A percentile compares a stretch with the other conserved stretches of the same genome.
Conservation (phyloP, 805 yeast genomes). For the Candida tibetensis region DNA sequence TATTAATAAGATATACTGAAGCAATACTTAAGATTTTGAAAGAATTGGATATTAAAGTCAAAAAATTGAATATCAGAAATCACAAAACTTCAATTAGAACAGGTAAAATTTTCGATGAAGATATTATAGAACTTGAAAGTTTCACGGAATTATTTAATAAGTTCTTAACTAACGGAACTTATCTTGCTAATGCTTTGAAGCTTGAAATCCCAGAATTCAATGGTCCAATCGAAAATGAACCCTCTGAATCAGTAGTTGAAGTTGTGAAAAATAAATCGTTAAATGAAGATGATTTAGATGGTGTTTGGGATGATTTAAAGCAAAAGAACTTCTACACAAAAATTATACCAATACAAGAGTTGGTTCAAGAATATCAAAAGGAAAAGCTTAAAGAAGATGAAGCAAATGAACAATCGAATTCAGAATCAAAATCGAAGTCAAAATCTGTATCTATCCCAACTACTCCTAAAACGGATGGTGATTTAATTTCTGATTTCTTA, state of each 20-base stretch:
- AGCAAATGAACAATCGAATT: not conserved
- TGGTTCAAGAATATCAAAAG: conserved; percentile 17
- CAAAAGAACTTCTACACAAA: conserved; percentile 63
- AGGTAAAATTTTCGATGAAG: conserved; percentile 54
- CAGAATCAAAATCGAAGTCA: not conserved
- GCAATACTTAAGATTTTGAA: conserved; percentile 39
- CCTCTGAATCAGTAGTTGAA: conserved; percentile 17
- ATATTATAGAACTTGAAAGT: conserved; percentile 32
- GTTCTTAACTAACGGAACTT: conserved; percentile 41
- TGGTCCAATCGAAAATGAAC: conserved; percentile 9
- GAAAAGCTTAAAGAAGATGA: not conserved
- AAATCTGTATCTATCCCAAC: not conserved
- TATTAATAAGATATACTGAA: conserved; percentile 43
- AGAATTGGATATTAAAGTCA: conserved; percentile 33
- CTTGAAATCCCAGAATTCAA: conserved; percentile 16
- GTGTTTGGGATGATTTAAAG: conserved; percentile 64
- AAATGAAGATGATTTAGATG: conserved; percentile 24
- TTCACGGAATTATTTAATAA: conserved; percentile 39
- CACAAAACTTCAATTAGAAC: conserved; percentile 61
- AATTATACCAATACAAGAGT: conserved; percentile 42
- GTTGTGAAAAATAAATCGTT: conserved; percentile 19
- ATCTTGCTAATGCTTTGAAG: conserved; percentile 42
- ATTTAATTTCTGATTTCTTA: conserved; percentile 43
- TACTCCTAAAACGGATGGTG: conserved; percentile 29
- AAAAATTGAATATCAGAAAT: conserved; percentile 37